These are phyloP conservation scores for Copromyces sp. DNA, from an alignment of 495 filamentous ascomycete species.

Conservation along the genomic window DNA sequence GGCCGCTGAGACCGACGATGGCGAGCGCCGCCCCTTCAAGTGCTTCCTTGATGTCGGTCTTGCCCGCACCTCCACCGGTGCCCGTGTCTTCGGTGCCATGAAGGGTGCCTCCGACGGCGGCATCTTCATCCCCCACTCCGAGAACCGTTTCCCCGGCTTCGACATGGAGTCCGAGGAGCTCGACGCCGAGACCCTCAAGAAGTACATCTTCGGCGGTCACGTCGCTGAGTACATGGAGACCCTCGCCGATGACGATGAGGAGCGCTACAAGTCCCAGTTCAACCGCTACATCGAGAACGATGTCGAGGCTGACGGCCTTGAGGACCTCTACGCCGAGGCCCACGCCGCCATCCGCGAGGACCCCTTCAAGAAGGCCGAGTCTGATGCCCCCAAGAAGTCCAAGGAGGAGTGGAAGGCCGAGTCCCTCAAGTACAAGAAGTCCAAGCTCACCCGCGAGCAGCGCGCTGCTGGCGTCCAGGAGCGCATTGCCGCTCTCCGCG, in stretches of 20 bases:
- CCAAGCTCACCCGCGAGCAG: constrained; percentile 72
- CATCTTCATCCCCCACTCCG: constrained; percentile 92
- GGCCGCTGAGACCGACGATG: constrained; percentile 72
- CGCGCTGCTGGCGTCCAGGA: constrained; percentile 69
- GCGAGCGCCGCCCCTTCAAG: constrained; percentile 96
- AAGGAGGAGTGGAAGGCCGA: constrained; percentile 97
- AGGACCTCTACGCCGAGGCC: constrained; percentile 92
- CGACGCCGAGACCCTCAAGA: constrained; percentile 90
- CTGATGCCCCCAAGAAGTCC: constrained; percentile 70
- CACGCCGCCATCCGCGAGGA: constrained; percentile 97
- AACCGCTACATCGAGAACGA: constrained; percentile 92
- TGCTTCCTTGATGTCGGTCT: constrained; percentile 96
- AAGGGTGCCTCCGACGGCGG: constrained; percentile 99
- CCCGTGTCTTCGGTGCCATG: constrained; percentile 98
- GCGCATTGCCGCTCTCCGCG: constrained; percentile 70
- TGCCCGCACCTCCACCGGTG: constrained; percentile 90
- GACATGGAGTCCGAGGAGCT: constrained; percentile 95
- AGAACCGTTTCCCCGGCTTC: constrained; percentile 98
- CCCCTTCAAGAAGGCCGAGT: constrained; percentile 88
- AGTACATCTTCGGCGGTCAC: constrained; percentile 98
- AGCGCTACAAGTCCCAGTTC: constrained; percentile 98
- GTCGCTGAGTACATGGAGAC: constrained; percentile 99
- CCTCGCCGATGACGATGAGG: constrained; percentile 98
- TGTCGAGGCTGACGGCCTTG: constrained; percentile 89
- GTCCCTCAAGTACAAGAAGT: constrained; percentile 73